Evolutionary conservation across 2,329 filamentous ascomycete species (phyloP).

Genomic region (Nothophaeocryptopus gaeumannii): DNA sequence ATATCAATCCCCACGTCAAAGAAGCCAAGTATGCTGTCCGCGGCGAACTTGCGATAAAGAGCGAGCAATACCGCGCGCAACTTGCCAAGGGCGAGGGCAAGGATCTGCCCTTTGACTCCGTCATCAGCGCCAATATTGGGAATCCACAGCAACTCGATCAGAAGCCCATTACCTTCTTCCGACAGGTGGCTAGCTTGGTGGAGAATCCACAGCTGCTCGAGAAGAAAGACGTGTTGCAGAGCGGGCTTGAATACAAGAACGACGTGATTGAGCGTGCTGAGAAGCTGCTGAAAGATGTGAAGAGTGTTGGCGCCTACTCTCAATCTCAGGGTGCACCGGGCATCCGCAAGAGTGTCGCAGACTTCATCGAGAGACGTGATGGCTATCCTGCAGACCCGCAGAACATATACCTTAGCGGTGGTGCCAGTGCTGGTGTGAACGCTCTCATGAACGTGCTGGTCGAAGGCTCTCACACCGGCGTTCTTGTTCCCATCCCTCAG

Average conservation of each 20-base stretch:
- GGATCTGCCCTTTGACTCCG: slow-evolving; percentile 76
- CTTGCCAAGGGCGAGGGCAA: slow-evolving; percentile 59
- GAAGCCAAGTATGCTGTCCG: slow-evolving; percentile 93
- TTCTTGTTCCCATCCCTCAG: slow-evolving; percentile 93
- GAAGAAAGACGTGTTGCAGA: slow-evolving; percentile 74
- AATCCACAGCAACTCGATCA: slow-evolving; percentile 99
- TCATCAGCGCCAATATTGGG: slow-evolving; percentile 97
- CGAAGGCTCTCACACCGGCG: slow-evolving; percentile 69
- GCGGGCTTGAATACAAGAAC: slow-evolving; percentile 76
- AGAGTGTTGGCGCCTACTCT: slow-evolving; percentile 94
- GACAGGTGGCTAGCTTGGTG: slow-evolving; percentile 87
- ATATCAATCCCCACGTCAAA: slow-evolving; percentile 88
- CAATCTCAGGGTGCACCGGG: slow-evolving; percentile 84
- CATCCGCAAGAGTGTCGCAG: slow-evolving; percentile 84
- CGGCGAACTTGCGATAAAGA: slow-evolving; percentile 89
- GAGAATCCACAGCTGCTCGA: slow-evolving; percentile 86
- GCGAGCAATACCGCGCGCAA: slow-evolving; percentile 80
- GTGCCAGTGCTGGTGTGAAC: slow-evolving; percentile 92
- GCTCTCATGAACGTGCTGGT: slow-evolving; percentile 89
- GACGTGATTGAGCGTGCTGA: slow-evolving; percentile 84
- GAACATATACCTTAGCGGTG: slow-evolving; percentile 85
- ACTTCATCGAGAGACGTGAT: slow-evolving; percentile 86
- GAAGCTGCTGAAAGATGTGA: slow-evolving; percentile 75
- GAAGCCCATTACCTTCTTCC: slow-evolving; percentile 98
- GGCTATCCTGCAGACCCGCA: slow-evolving; percentile 78